Conservation (phyloP, 2,329 filamentous ascomycete species). For the Pseudocercospora musae region DNA sequence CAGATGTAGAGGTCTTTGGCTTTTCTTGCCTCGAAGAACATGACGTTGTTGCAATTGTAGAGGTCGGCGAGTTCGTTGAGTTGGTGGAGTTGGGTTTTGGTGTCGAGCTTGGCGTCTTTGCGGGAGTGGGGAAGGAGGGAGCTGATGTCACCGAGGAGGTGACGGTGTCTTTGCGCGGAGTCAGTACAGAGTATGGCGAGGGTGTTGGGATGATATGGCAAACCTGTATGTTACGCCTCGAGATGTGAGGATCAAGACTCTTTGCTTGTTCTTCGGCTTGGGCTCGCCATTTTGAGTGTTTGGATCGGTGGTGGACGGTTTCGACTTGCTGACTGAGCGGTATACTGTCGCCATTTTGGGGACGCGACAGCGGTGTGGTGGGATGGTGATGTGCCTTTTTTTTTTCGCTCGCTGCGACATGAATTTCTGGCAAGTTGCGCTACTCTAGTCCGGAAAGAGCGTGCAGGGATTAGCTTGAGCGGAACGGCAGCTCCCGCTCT, state of each 20-base stretch:
- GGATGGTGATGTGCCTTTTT: background rate
- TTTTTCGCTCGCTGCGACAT: background rate
- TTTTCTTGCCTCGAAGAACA: conserved; percentile 95
- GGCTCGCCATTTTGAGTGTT: conserved; percentile 27
- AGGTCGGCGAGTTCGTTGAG: conserved; percentile 74
- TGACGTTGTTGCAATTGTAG: conserved; percentile 90
- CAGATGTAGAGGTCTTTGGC: conserved; percentile 92
- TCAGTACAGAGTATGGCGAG: background rate
- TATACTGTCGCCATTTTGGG: conserved; percentile 54
- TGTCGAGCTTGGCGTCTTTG: conserved; percentile 96
- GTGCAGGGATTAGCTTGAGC: background rate
- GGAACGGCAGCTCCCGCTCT: background rate
- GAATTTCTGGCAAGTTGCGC: background rate
- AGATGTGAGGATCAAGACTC: conserved; percentile 87
- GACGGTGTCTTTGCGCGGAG: conserved; percentile 68
- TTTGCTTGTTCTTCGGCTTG: conserved; percentile 45
- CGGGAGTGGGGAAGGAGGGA: conserved; percentile 85
- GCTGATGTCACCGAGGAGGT: conserved; percentile 85
- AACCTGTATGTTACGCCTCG: conserved; percentile 86
- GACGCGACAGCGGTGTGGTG: conserved; percentile 1
- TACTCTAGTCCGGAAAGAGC: background rate
- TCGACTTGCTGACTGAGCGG: conserved; percentile 50
- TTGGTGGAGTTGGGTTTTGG: conserved; percentile 79
- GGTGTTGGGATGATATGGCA: background rate
- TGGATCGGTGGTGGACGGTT: conserved; percentile 35